Evolutionary conservation across 352 stramenopile species (phyloP), one percentile per base, ranked within the genome.

Genomic region (Phytopythium sindhum): DNA sequence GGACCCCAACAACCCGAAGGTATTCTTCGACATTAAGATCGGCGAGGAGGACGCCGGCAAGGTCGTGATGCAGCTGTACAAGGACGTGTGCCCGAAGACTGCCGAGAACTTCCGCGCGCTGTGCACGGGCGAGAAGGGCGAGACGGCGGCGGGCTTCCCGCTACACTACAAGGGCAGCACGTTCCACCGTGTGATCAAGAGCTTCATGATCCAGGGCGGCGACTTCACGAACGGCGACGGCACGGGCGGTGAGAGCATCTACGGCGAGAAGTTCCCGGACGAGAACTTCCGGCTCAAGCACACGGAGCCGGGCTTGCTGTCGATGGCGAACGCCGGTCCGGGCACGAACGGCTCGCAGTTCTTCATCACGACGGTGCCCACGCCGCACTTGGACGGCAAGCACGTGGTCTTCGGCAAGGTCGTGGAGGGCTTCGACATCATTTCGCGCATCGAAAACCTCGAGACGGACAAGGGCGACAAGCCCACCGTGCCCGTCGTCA

Each of bases 251-350:
- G 97, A 99, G 54, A 93, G 81, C 70, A 96, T 96, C 47, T 97
- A 95, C 72, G 93, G 91, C 55, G 89, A 97, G 66, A 98, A 98
- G 72, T 97, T 98, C 79, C 84, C 80, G 42, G 97, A 99, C 77
- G 97, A 99, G 78, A 99, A 99, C 84, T 99, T 99, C 75, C 72
- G 81, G n/a, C 78, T 99, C 47, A 98, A 98, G 71, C 97, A 99
- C 81, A 97, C 91, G 66, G 90, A 97, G 63, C 75, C 89, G 51
- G 97, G 96, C 21, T 84, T 98, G 58, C 74, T 99, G 55, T 98
- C 93, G 42, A 99, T 98, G 96, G 96, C 96, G 1, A 99, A 99
- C 82, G 89, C 94, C 14, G 96, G 96, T 24, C 95, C 96, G 39
- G 91, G 94, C 73, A 98, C 96, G 61, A 99, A 99, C 74, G 94